phyloP scores from a whole-genome alignment of 768 basidiomycete species.

The Lentinus tigrinus region DNA sequence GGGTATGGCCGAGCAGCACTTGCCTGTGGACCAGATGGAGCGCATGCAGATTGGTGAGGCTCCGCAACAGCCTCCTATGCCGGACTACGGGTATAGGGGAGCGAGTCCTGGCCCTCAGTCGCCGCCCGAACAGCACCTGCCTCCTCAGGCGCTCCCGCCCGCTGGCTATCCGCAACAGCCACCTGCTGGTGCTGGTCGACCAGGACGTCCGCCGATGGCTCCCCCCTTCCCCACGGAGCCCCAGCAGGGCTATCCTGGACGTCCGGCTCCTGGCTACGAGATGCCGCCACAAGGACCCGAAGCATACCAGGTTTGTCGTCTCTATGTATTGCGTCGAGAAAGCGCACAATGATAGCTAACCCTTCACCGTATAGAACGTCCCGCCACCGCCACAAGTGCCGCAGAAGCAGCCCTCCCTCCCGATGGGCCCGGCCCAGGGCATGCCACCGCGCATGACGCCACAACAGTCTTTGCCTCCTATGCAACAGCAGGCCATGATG shows the following conservation, averaged over 20 bases:
- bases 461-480: constrained; percentile 28
- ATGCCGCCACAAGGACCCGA: constrained; percentile 25
- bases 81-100: constrained; percentile 11
- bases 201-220: constrained; percentile 40
- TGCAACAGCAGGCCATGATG: constrained; percentile 31
- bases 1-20: constrained; percentile 18
- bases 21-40: constrained; percentile 25
- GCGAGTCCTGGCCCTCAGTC: constrained; percentile 9
- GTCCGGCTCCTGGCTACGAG: constrained; percentile 37
- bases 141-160: constrained; percentile 4
- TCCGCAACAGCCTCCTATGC: constrained; percentile 7
- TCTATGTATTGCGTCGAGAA: background rate
- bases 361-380: background rate
- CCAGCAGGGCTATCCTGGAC: constrained; percentile 25
- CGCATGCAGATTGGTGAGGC: constrained; percentile 19
- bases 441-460: constrained; percentile 20
- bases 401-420: constrained; percentile 31
- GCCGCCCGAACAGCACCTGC: constrained; percentile 10
- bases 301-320: constrained; percentile 38
- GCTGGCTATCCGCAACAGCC: constrained; percentile 18
- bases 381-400: constrained; percentile 23
- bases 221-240: constrained; percentile 47
- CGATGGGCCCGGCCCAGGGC: constrained; percentile 4
- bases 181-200: constrained; percentile 26
- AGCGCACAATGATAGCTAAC: background rate